These are phyloP conservation scores for Candida glaebosa DNA, from an alignment of 805 yeast genomes.

Conservation along the genomic window DNA sequence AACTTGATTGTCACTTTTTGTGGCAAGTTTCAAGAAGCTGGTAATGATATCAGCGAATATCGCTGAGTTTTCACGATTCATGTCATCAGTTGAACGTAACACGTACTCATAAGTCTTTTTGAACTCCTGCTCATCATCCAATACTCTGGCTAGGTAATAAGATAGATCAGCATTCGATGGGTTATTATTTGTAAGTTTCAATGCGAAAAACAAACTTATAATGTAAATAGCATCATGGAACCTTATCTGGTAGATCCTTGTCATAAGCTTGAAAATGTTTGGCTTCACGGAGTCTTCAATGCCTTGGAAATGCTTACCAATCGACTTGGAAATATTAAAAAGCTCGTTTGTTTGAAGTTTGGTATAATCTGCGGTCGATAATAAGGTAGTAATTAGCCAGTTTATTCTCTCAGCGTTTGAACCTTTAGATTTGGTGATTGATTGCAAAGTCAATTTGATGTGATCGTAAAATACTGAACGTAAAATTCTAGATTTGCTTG, in stretches of 20 bases:
- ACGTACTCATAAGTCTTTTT: conserved; percentile 12
- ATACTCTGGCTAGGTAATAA: conserved; percentile 8
- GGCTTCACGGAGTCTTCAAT: conserved; percentile 12
- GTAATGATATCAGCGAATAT: conserved; percentile 19
- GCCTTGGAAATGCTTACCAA: conserved; percentile 9
- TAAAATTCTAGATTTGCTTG: background rate
- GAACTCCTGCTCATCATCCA: conserved; percentile 8
- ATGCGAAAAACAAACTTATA: conserved; percentile 13
- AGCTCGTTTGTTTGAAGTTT: background rate
- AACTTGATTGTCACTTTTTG: conserved; percentile 9
- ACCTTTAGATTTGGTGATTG: background rate
- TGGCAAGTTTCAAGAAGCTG: conserved; percentile 12
- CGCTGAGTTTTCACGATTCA: conserved; percentile 9
- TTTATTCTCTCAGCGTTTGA: background rate
- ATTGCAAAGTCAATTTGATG: background rate
- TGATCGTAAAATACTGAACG: background rate
- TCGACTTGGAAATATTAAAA: conserved; percentile 5
- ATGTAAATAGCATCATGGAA: conserved; percentile 12
- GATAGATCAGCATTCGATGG: conserved; percentile 4
- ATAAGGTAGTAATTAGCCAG: conserved; percentile 33
- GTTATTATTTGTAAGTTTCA: conserved; percentile 2
- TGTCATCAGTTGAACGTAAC: conserved; percentile 15
- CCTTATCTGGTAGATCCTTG: conserved; percentile 11
- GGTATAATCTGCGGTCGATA: conserved; percentile 5
- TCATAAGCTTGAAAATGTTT: conserved; percentile 23